A percentile compares a stretch with the other conserved stretches of the same genome.
Conservation (phyloP, 345 rosid genomes). For the Dimocarpus longan region DNA sequence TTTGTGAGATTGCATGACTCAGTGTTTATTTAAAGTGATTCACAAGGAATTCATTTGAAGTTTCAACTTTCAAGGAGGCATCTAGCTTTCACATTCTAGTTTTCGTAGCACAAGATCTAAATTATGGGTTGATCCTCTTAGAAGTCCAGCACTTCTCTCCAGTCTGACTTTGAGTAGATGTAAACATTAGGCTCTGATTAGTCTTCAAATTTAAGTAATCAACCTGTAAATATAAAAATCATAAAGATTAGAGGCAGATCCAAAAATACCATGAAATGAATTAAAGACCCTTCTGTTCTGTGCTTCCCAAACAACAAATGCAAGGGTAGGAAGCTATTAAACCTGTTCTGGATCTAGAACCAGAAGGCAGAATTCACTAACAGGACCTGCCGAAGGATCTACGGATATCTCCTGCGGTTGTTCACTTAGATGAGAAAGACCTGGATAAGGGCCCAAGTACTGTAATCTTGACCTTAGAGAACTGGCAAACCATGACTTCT, state of each 20-base stretch:
- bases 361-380: slow-evolving; percentile 61
- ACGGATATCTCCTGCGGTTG: slow-evolving; percentile 35
- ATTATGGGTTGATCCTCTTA: slow-evolving; percentile 61
- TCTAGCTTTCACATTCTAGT: not conserved
- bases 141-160: slow-evolving; percentile 67
- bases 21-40: not conserved
- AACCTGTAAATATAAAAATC: slow-evolving; percentile 48
- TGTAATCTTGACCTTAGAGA: slow-evolving; percentile 66
- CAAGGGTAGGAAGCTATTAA: slow-evolving; percentile 8
- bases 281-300: not conserved
- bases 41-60: slow-evolving; percentile 2
- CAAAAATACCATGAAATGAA: not conserved
- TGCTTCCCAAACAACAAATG: not conserved
- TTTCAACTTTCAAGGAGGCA: slow-evolving; percentile 5
- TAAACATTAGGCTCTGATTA: slow-evolving; percentile 60
- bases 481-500: slow-evolving; percentile 78
- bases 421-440: slow-evolving; percentile 55
- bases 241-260: not conserved
- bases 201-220: slow-evolving; percentile 91
- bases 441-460: slow-evolving; percentile 67
- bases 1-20: not conserved
- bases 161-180: slow-evolving; percentile 36
- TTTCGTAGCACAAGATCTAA: slow-evolving; percentile 7
- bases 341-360: slow-evolving; percentile 90
- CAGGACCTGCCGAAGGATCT: slow-evolving; percentile 73